Base-by-base conservation (phyloP, 257 asterid species). In the Solanum chaucha region DNA sequence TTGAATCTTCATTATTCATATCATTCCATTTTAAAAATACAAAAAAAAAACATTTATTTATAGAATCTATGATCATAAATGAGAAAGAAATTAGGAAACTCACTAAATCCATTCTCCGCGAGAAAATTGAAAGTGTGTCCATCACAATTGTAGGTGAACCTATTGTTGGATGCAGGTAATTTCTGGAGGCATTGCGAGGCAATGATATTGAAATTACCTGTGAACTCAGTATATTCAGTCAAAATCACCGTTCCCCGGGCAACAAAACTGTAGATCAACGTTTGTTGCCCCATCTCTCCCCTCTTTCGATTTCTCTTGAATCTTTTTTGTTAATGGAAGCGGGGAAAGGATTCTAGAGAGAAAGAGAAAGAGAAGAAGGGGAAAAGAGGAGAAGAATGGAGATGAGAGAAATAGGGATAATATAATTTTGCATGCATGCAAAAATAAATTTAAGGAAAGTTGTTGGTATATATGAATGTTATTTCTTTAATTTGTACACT, bases 111-210 rank as follows among this genome's bases (percentile, higher is more conserved):
- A 75, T 94, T 96, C 85, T 93, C 94, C 32, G 94, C 98, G 80
- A 95, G 98, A 88, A 95, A 96, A 90, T 96, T 96, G 91, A 96
- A 96, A 88, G 98, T 96, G 90, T 96, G 98, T 34, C 94, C 98
- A 87, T 96, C 98, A 93, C 99, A 96, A 90, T 92, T 95, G 93
- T 96, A 96, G 64, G 99, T 96, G 93, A 96, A 95, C 93, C 94
- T 96, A 87, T 96, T 96, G 91, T 94, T 94, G 17, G 97, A 93
- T 5, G 98, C 94, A 10, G 99, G 99, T 58, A 96, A 96, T 89
- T 96, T 95, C 93, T 94, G 97, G 73, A 96, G 98, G 87, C 99
- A 96, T 93, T 96, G 99, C 30, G 96, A 90, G 1, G 99, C 99
- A 88, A 96, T 94, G 91, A 93, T 93, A 64, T 94, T 96, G 95